phyloP scores from a whole-genome alignment of 208 protist species.

The Phytomonas sp. region DNA sequence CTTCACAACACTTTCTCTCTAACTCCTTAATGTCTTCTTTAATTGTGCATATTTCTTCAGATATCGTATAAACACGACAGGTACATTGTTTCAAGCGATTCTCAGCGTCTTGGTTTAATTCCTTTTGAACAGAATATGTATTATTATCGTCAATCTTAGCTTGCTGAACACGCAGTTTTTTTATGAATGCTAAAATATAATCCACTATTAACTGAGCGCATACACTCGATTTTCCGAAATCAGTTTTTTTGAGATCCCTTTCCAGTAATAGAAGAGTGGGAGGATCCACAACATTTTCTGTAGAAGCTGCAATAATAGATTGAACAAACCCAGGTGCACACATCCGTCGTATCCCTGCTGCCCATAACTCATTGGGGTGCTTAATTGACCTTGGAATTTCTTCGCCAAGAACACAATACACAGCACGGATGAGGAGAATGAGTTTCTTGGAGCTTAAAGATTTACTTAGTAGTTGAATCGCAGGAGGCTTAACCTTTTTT shows the following conservation, averaged over 20 bases:
- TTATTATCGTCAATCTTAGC: background rate
- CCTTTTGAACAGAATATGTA: background rate
- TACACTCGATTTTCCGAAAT: background rate
- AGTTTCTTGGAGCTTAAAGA: constrained; percentile 36
- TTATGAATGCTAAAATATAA: constrained; percentile 2
- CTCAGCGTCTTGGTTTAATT: background rate
- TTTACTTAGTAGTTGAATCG: constrained; percentile 31
- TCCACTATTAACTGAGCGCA: background rate
- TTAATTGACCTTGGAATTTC: constrained; percentile 34
- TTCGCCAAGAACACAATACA: constrained; percentile 54
- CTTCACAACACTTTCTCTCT: background rate
- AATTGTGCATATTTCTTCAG: background rate
- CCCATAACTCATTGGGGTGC: constrained; percentile 48
- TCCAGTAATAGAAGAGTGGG: background rate
- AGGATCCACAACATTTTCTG: background rate
- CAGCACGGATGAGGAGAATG: constrained; percentile 29
- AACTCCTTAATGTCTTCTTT: background rate
- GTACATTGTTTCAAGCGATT: background rate
- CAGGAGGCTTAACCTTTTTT: constrained; percentile 21
- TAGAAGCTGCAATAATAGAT: background rate
- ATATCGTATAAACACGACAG: background rate
- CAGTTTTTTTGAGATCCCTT: background rate
- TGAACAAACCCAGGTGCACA: constrained; percentile 11
- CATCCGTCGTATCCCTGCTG: constrained; percentile 27
- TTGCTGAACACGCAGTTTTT: background rate